Percentiles rank a stretch among this genome's conserved stretches.
These are phyloP conservation scores for Apiospora malaysiana DNA, from an alignment of 2,329 filamentous ascomycete genomes.

Conservation along the genomic window DNA sequence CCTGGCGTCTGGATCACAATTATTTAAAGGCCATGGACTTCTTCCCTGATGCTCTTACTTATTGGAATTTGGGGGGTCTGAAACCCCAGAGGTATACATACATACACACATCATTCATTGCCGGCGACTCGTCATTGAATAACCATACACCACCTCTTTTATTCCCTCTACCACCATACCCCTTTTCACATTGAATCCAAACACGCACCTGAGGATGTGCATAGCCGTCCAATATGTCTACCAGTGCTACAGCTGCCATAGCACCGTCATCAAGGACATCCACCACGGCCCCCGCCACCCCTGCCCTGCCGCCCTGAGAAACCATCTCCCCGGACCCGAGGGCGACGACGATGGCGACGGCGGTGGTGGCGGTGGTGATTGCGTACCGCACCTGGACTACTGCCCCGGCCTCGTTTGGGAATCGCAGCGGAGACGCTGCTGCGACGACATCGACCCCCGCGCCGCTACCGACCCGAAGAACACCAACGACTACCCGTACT, in stretches of 20 bases:
- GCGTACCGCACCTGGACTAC: not conserved
- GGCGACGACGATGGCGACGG: not conserved
- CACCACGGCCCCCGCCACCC: not conserved
- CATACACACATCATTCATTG: not conserved
- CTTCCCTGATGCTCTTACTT: not conserved
- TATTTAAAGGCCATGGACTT: not conserved
- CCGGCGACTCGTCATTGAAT: not conserved
- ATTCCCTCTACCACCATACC: not conserved
- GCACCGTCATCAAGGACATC: slow-evolving; percentile 10
- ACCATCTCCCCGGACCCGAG: too few species aligned
- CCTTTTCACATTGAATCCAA: not conserved
- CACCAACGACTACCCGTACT: not conserved
- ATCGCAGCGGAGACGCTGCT: not conserved
- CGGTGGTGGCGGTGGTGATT: not conserved
- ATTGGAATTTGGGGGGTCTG: not conserved
- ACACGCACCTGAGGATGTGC: not conserved
- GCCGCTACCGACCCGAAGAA: not conserved
- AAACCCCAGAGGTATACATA: not conserved
- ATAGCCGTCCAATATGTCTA: not conserved
- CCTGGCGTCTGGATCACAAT: too few species aligned
- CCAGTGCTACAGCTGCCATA: slow-evolving; percentile 11
- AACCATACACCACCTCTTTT: not conserved
- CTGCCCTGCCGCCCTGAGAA: not conserved
- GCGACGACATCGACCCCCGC: not conserved
- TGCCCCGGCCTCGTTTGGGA: not conserved